These are phyloP conservation scores for Pyricularia sp. DNA, from an alignment of 2,329 filamentous ascomycete species.

Conservation along the genomic window DNA sequence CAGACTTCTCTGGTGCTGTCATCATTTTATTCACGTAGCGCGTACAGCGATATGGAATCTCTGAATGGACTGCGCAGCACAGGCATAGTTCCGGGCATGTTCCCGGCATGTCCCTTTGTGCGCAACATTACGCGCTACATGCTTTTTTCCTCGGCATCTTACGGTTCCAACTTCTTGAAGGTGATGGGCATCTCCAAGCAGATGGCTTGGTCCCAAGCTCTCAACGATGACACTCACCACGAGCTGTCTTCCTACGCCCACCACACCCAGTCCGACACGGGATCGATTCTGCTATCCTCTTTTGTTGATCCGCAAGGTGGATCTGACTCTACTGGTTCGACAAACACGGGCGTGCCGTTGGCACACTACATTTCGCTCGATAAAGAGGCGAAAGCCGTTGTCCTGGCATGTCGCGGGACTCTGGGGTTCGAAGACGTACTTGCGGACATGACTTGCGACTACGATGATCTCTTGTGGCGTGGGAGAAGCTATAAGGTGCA, in stretches of 20 bases:
- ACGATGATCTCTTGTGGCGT: slow-evolving; percentile 51
- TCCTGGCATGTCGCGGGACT: slow-evolving; percentile 60
- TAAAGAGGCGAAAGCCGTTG: slow-evolving; percentile 57
- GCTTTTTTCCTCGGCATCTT: slow-evolving; percentile 53
- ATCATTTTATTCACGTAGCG: slow-evolving; percentile 32
- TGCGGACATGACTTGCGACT: slow-evolving; percentile 63
- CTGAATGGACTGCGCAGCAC: slow-evolving; percentile 35
- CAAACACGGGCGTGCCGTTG: slow-evolving; percentile 52
- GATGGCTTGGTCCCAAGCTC: slow-evolving; percentile 22
- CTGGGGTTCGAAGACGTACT: slow-evolving; percentile 62
- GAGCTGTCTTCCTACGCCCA: slow-evolving; percentile 51
- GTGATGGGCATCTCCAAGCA: slow-evolving; percentile 47
- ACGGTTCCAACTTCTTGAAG: slow-evolving; percentile 50
- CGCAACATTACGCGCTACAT: slow-evolving; percentile 52
- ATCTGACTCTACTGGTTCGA: slow-evolving; percentile 50
- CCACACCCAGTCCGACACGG: slow-evolving; percentile 44
- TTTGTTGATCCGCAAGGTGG: slow-evolving; percentile 58
- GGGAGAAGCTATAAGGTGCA: slow-evolving; percentile 56
- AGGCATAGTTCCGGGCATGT: slow-evolving; percentile 43
- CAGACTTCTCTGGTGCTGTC: slow-evolving; percentile 40
- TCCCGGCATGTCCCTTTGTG: slow-evolving; percentile 45
- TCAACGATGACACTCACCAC: slow-evolving; percentile 36
- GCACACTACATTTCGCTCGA: slow-evolving; percentile 64
- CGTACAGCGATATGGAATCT: slow-evolving; percentile 28
- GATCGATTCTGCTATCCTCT: slow-evolving; percentile 52